Base-by-base conservation (phyloP, 1,139 yeast genomes). In the Candida pseudoviswanathii region DNA sequence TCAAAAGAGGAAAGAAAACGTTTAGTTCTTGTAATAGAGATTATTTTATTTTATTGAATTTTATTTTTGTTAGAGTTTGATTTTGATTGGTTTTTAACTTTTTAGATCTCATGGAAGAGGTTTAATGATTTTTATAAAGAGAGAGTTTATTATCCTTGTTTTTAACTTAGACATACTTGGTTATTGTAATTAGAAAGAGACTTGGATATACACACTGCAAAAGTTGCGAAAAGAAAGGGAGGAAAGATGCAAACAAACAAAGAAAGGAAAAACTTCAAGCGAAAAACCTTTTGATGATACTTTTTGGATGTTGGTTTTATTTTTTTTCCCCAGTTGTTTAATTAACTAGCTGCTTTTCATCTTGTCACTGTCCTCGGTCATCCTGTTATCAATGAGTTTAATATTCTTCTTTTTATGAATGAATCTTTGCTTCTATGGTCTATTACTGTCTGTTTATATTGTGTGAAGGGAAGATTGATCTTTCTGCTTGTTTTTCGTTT, bases 141-240 rank as follows among this genome's bases (percentile, higher is more conserved):
- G 26, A 37, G 30, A 37, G 31, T 25, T 24, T 25, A 37, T 37
- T 37, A 25, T 25, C 30, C 41, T 25, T 37, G 11, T 37, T 37
- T 37, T 37, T 24, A 37, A 37, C 46, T 37, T 44, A 31, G 46
- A 37, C 43, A 44, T 44, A 24, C 11, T 16, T 37, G 30, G 31
- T 40, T 37, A 37, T 37, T 37, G 41, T 37, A 37, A 5, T 37
- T 9, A 37, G 41, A 22, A 36, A 7, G 21, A 37, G 16, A 25
- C 21, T 34, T 16, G 38, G 38, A 34, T 34, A 34, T 16, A 16
- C 16, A 16, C 16, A 16, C 16, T 27, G 30, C 6, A 27, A 27
- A 7, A 24, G 9, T n/a, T 37, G 30, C 30, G 26, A 37, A 25
- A 37, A 25, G 5, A 37, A 22, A 36, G 9, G 26, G 16, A n/a